Base-by-base conservation (phyloP, 805 yeast species). In the Lipomyces starkeyi region DNA sequence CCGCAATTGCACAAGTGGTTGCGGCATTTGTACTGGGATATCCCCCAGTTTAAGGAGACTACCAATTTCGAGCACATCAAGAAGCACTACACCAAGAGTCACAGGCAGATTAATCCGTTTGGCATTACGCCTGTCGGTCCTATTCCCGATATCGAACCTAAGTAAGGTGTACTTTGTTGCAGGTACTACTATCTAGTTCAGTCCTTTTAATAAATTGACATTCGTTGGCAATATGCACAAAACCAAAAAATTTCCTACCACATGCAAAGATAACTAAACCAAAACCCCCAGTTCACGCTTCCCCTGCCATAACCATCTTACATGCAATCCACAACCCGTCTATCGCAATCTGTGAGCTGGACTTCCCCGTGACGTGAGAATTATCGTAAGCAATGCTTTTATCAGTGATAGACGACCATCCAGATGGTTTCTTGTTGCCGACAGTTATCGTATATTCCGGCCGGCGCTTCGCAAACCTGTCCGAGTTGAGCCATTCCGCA, bases 41-140 rank as follows among this genome's bases (percentile, higher is more conserved):
- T 84, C 66, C 87, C 87, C 22, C 91, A 89, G 9, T 91, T 94
- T 80, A 84, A 85, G 73, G 86, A 85, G 49, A 91, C 97, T 13
- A 91, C 97, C 22, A 84, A 90, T 76, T 91, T 95, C 76, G 91
- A 89, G 53, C 98, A 95, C 78, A 93, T 94, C 81, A 94, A 93
- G 79, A 82, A 83, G 75, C 98, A 93, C 80, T 94, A 94, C 82
- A 93, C 97, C 57, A 89, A 90, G 79, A 88, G 95, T 32, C 98
- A 93, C 77, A 77, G 85, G 55, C 85, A 84, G 60, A 89, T 92
- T 78, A 95, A 94, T 77, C 97, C 97, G 3, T 80, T 83, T 69
- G 88, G 89, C 1, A 90, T 95, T 71, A 90, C 97, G 2, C 97
- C 98, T 2, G 74, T 89, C 47, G 98, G 98, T 1, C 98, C 98